Conservation (phyloP, 108 stramenopile species). For the Cyclotella sp. region DNA sequence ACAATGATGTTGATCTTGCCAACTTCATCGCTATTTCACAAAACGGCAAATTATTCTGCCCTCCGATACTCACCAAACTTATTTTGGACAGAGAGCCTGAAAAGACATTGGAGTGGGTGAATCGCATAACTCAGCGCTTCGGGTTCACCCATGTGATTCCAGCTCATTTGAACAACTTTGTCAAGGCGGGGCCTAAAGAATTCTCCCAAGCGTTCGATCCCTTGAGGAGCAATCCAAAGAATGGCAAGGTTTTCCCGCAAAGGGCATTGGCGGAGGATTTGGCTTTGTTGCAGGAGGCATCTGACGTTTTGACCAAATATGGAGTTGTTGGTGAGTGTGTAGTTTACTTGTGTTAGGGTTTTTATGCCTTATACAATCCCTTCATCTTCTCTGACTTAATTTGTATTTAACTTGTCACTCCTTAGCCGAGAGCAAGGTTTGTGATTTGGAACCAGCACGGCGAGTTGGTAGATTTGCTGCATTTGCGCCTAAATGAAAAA, state of each 20-base stretch:
- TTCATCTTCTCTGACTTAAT: not conserved
- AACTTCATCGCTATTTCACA: constrained; percentile 72
- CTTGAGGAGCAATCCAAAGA: constrained; percentile 62
- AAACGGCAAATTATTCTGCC: constrained; percentile 78
- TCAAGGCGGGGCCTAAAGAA: constrained; percentile 61
- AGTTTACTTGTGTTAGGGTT: not conserved
- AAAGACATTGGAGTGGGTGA: constrained; percentile 79
- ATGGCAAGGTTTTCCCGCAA: constrained; percentile 49
- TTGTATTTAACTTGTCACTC: not conserved
- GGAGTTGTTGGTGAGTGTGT: constrained; percentile 58
- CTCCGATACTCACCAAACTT: constrained; percentile 91
- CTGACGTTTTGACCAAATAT: constrained; percentile 72
- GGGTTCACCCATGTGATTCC: constrained; percentile 84
- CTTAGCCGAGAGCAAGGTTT: constrained; percentile 66
- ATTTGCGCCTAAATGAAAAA: constrained; percentile 6
- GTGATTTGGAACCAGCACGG: constrained; percentile 82
- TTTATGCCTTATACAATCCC: not conserved
- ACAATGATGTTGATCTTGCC: constrained; percentile 53
- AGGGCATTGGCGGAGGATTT: constrained; percentile 81
- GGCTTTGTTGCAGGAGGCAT: constrained; percentile 80
- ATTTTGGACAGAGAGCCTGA: constrained; percentile 88
- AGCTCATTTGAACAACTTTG: constrained; percentile 88
- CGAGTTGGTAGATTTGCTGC: constrained; percentile 62
- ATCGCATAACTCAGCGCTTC: constrained; percentile 74
- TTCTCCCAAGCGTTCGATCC: constrained; percentile 85